Evolutionary conservation across 73 alveolate species (phyloP).

Genomic region (Paramecium tetraurelia): DNA sequence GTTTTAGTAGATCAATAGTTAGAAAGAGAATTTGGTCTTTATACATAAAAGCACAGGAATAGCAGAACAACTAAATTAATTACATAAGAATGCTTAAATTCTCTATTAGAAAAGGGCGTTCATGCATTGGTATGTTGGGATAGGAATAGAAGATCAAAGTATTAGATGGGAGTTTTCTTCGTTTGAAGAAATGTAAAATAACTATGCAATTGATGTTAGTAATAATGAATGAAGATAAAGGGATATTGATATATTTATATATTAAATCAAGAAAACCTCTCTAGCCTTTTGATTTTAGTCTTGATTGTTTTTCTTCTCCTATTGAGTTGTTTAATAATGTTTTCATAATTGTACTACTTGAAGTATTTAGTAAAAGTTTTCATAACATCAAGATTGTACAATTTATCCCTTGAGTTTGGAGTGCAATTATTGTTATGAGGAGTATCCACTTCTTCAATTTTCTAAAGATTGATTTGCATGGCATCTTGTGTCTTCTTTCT

Average conservation of each 20-base stretch:
- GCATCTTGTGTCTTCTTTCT: background rate
- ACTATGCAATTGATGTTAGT: background rate
- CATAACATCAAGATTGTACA: background rate
- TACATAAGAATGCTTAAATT: background rate
- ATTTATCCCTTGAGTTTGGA: background rate
- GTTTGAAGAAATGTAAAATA: background rate
- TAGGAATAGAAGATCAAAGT: constrained; percentile 44
- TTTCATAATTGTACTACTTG: background rate
- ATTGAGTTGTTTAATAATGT: background rate
- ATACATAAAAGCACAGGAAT: background rate
- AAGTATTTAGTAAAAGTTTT: background rate
- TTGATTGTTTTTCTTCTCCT: background rate
- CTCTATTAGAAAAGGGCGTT: constrained; percentile 51
- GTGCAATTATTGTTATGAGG: background rate
- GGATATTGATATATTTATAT: background rate
- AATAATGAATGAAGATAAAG: background rate
- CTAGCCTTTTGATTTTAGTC: background rate
- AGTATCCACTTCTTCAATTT: background rate
- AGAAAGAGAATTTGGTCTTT: background rate
- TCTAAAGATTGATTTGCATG: background rate
- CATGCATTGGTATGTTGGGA: constrained; percentile 67
- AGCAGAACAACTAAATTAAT: background rate
- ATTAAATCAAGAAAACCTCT: background rate
- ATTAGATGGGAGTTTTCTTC: background rate
- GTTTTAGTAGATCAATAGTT: background rate